Conservation (phyloP, 148 eudicot species). For the Fagopyrum esculentum region DNA sequence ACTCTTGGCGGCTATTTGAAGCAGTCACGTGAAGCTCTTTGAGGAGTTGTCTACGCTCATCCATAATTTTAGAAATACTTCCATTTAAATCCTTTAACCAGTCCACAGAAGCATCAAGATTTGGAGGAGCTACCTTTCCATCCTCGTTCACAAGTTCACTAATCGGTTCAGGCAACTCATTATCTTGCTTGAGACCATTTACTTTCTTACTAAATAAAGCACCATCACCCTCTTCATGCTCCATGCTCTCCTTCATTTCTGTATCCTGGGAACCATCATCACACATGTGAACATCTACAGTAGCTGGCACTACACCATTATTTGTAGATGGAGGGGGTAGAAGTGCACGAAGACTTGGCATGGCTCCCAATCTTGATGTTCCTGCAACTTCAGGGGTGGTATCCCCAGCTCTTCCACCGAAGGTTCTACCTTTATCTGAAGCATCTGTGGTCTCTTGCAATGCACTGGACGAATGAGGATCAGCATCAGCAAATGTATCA, state of each 20-base stretch:
- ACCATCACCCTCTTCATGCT: conserved; percentile 35
- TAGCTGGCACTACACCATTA: conserved; percentile 41
- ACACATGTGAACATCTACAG: conserved; percentile 41
- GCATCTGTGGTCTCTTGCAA: conserved; percentile 65
- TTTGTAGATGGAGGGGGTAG: conserved; percentile 54
- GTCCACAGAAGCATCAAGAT: conserved; percentile 37
- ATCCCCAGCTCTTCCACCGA: conserved; percentile 56
- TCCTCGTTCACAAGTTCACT: conserved; percentile 37
- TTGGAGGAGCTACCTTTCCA: conserved; percentile 47
- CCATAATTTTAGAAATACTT: conserved; percentile 47
- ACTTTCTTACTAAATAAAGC: conserved; percentile 37
- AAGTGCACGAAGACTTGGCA: conserved; percentile 44
- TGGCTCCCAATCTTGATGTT: conserved; percentile 67
- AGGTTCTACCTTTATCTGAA: conserved; percentile 40
- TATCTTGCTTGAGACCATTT: conserved; percentile 41
- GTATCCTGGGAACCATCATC: conserved; percentile 45
- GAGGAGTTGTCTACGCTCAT: conserved; percentile 39
- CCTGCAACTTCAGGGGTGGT: conserved; percentile 62
- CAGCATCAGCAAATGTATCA: conserved; percentile 37
- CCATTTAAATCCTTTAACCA: conserved; percentile 40
- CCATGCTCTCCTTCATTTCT: conserved; percentile 57
- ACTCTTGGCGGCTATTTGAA: conserved; percentile 53
- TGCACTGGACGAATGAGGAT: conserved; percentile 44
- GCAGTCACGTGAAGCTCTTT: conserved; percentile 38
- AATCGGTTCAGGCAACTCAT: conserved; percentile 32